A percentile compares a stretch with the other conserved stretches of the same genome.
Evolutionary conservation across 2,329 filamentous ascomycete species (phyloP).

Genomic region (Acephala macrosclerotiorum): DNA sequence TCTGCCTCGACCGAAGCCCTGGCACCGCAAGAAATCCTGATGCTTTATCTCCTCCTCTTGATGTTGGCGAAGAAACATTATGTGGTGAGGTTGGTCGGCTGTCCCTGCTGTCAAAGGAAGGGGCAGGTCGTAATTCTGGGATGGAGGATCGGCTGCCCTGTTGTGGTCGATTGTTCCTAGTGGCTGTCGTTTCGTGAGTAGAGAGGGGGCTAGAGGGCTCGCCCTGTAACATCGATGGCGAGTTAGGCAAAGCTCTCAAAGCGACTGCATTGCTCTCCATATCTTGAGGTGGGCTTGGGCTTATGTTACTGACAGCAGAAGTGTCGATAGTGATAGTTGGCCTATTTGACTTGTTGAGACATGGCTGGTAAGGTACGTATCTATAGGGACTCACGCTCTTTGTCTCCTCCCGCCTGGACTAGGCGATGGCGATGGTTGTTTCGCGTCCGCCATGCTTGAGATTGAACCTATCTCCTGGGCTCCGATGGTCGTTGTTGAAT

Average conservation of each 20-base stretch:
- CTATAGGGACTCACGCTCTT: constrained; percentile 43
- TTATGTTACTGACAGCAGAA: constrained; percentile 54
- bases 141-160: constrained; percentile 41
- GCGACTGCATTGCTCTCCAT: constrained; percentile 44
- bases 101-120: constrained; percentile 66
- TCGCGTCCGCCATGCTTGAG: constrained; percentile 37
- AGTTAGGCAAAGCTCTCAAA: constrained; percentile 46
- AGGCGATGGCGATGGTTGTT: constrained; percentile 34
- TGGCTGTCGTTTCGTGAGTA: constrained; percentile 40
- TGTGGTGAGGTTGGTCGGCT: constrained; percentile 72
- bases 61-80: constrained; percentile 69
- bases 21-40: constrained; percentile 69
- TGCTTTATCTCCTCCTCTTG: constrained; percentile 55
- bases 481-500: constrained; percentile 25
- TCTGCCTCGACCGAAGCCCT: constrained; percentile 66
- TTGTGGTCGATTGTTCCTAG: constrained; percentile 26
- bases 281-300: constrained; percentile 40
- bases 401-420: constrained; percentile 41
- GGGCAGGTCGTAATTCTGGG: constrained; percentile 58
- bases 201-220: constrained; percentile 45
- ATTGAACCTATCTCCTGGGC: constrained; percentile 21
- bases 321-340: constrained; percentile 65
- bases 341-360: constrained; percentile 37
- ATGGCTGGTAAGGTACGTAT: constrained; percentile 26
- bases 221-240: constrained; percentile 43